Base-by-base conservation (phyloP, 2,329 filamentous ascomycete species). In the Nemania diffusa region DNA sequence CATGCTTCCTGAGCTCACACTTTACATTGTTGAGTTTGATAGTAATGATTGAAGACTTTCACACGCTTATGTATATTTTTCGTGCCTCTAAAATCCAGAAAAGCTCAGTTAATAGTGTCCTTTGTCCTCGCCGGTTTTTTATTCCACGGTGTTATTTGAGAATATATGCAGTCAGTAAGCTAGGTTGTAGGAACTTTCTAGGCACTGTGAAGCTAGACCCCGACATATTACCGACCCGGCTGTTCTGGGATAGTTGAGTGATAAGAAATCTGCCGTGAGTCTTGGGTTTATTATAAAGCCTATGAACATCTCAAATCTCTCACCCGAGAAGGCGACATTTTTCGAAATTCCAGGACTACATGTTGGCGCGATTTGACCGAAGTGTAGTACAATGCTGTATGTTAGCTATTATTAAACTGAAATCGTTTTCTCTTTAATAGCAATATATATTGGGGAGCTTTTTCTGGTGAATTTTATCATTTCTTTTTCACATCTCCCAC, bases 211-310 rank as follows among this genome's bases (percentile, higher is more conserved):
- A 85, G 76, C 72, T 85, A 73, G 0, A 84, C 72, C 0, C 83
- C 83, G 1, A 72, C 80, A 27, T 64, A 74, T 17, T 90, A 88
- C 0, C 88, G 81, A 13, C 90, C 89, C 0, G 89, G 88, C 73
- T 91, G n/a, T n/a, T n/a, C n/a, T n/a, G 89, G 66, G 82, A 84
- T 64, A 91, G 80, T 73, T 91, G 89, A 2, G 81, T 84, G 11
- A 91, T 78, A 20, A 88, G 80, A 9, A 90, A 79, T 52, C 80
- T 84, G n/a, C 85, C 86, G 24, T 87, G 78, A 56, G 80, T 81
- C 78, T 87, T 90, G 17, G 81, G 78, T 76, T 78, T 5, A 78
- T 77, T 1, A 84, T 86, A 64, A 88, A 69, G 50, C 82, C 81
- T 71, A 81, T 82, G 79, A 89, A 88, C 0, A 79, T 79, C 44